Evolutionary conservation across 768 basidiomycete genomes (phyloP).

Genomic region (Termitomyces sp.): DNA sequence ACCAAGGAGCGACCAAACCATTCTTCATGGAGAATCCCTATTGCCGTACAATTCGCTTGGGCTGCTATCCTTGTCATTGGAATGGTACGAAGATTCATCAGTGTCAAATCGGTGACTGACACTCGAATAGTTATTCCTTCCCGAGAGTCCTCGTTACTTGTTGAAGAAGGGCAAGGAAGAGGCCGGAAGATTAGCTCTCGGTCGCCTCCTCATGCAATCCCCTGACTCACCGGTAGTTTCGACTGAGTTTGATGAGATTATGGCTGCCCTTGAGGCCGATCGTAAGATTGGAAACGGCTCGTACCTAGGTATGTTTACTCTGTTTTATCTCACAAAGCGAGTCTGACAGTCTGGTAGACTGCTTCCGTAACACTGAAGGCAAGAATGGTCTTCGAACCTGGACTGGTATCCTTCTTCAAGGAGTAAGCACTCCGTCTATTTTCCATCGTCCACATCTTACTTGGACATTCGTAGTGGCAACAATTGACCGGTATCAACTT

Average conservation of each 20-base stretch:
- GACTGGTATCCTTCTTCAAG: constrained; percentile 79
- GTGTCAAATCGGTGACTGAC: background rate
- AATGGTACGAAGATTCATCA: constrained; percentile 29
- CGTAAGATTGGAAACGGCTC: constrained; percentile 48
- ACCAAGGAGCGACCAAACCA: constrained; percentile 47
- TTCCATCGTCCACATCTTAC: background rate
- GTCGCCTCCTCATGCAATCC: constrained; percentile 55
- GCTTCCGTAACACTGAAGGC: constrained; percentile 54
- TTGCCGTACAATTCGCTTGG: constrained; percentile 77
- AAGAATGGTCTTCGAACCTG: constrained; percentile 62
- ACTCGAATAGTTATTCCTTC: constrained; percentile 5
- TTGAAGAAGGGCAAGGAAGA: constrained; percentile 62
- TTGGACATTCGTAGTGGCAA: constrained; percentile 33
- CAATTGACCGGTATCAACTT: constrained; percentile 77
- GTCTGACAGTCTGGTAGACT: constrained; percentile 27
- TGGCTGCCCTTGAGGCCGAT: constrained; percentile 59
- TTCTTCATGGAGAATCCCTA: constrained; percentile 51
- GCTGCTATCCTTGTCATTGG: constrained; percentile 64
- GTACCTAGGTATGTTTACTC: constrained; percentile 34
- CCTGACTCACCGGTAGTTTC: constrained; percentile 44
- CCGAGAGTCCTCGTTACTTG: constrained; percentile 67
- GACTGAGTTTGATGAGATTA: constrained; percentile 43
- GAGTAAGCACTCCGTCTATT: constrained; percentile 15
- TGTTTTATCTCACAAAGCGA: background rate
- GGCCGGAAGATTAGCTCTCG: constrained; percentile 52